Conservation (phyloP, 352 stramenopile species). For the Globisporangium cederbergense region DNA sequence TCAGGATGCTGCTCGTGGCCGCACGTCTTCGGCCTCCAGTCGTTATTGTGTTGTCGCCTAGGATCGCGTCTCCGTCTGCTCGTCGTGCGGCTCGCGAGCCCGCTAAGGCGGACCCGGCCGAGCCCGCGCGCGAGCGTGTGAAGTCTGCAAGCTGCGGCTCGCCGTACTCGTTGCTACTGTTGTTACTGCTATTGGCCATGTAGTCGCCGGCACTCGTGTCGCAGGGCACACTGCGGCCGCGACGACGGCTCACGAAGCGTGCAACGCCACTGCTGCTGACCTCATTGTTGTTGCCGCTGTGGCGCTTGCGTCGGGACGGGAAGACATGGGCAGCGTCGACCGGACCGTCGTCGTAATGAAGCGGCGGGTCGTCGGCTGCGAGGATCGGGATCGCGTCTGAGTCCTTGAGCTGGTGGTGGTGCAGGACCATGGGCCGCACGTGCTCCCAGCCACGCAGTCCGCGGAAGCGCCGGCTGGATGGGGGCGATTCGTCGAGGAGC, state of each 20-base stretch:
- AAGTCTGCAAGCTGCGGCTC: neutral
- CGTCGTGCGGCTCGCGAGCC: conserved; percentile 1
- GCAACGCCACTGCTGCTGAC: neutral
- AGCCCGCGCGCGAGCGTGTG: conserved; percentile 1
- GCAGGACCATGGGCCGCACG: conserved; percentile 13
- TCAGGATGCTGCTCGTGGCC: conserved; percentile 8
- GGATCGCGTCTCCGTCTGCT: neutral
- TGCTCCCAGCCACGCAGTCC: conserved; percentile 7
- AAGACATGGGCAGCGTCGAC: conserved; percentile 5
- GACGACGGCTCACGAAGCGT: conserved; percentile 6
- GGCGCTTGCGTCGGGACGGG: conserved; percentile 11
- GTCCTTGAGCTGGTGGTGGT: conserved; percentile 2
- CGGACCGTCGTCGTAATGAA: conserved; percentile 9
- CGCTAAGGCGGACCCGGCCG: conserved; percentile 2
- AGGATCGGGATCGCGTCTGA: conserved; percentile 24
- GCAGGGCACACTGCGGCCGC: conserved; percentile 16
- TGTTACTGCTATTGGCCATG: neutral
- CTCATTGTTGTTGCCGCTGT: conserved; percentile 8
- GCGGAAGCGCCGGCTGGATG: conserved; percentile 2
- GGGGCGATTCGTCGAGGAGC: conserved; percentile 1
- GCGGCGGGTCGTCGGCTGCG: conserved; percentile 22
- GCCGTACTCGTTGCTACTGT: neutral
- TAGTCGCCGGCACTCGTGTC: neutral
- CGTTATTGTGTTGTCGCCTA: neutral
- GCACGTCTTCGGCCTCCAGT: neutral